A percentile compares a stretch with the other conserved stretches of the same genome.
phyloP scores from a whole-genome alignment of 768 basidiomycete species.

The Lactarius trivialis region DNA sequence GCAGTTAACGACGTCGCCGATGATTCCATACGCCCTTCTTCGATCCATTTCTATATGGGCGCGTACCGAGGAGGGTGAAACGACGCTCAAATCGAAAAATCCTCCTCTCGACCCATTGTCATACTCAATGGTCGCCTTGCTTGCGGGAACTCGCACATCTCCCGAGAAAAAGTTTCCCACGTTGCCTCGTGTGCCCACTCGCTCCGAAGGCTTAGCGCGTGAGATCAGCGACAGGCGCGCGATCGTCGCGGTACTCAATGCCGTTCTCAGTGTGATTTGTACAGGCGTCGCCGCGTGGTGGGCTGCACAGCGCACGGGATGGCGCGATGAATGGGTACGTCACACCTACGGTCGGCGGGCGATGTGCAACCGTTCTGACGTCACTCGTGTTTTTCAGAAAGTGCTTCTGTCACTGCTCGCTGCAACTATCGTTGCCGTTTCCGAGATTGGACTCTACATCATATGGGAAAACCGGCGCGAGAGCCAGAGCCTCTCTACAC shows the following conservation, averaged over 20 bases:
- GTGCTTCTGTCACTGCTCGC: slow-evolving; percentile 55
- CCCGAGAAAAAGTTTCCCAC: slow-evolving; percentile 64
- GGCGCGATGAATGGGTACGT: slow-evolving; percentile 74
- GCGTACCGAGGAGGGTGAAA: slow-evolving; percentile 43
- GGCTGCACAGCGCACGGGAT: slow-evolving; percentile 55
- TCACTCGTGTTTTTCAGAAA: slow-evolving; percentile 30
- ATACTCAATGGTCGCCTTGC: slow-evolving; percentile 66
- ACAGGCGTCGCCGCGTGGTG: slow-evolving; percentile 68
- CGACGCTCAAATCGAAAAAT: slow-evolving; percentile 33
- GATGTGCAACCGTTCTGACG: slow-evolving; percentile 11
- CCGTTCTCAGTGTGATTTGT: slow-evolving; percentile 58
- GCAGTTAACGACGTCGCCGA: slow-evolving; percentile 14
- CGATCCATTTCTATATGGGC: slow-evolving; percentile 62
- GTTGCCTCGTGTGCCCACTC: slow-evolving; percentile 35
- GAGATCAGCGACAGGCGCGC: slow-evolving; percentile 53
- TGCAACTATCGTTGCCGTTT: slow-evolving; percentile 58
- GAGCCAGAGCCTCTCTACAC: not conserved
- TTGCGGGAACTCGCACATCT: slow-evolving; percentile 74
- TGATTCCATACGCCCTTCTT: slow-evolving; percentile 59
- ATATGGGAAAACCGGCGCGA: slow-evolving; percentile 55
- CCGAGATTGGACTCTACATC: slow-evolving; percentile 64
- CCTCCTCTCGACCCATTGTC: slow-evolving; percentile 44
- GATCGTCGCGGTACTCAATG: slow-evolving; percentile 65
- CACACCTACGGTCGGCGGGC: not conserved
- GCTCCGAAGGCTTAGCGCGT: slow-evolving; percentile 42